Evolutionary conservation across 805 yeast species (phyloP).

Genomic region (Teunomyces atbi): DNA sequence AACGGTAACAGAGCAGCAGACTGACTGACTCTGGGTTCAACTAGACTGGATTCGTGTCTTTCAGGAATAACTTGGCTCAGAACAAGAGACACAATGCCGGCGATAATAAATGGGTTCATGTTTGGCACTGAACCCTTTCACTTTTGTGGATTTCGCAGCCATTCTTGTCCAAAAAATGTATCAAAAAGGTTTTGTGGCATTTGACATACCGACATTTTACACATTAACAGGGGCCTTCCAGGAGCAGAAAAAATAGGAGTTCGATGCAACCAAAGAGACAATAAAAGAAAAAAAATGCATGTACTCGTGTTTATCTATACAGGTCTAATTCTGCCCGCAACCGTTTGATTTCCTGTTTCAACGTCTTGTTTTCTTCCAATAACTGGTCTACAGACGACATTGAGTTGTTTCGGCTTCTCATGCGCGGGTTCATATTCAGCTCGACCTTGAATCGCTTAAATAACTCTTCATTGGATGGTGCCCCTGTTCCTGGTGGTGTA

Average conservation of each 20-base stretch:
- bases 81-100: not conserved
- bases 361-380: slow-evolving; percentile 12
- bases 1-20: slow-evolving; percentile 41
- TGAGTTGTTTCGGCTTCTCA: slow-evolving; percentile 10
- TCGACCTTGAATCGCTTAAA: slow-evolving; percentile 7
- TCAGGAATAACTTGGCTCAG: not conserved
- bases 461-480: slow-evolving; percentile 7
- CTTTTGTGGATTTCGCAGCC: slow-evolving; percentile 4
- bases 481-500: not conserved
- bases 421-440: slow-evolving; percentile 9
- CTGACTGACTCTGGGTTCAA: not conserved
- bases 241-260: not conserved
- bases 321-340: slow-evolving; percentile 10
- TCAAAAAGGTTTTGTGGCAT: not conserved
- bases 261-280: not conserved
- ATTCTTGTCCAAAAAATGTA: not conserved
- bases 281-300: not conserved
- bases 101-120: not conserved
- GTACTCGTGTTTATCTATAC: not conserved
- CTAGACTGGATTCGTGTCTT: not conserved
- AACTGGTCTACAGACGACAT: slow-evolving; percentile 9
- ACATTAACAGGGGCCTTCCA: not conserved
- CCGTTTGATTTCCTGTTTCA: slow-evolving; percentile 11
- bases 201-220: not conserved
- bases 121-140: not conserved